phyloP scores from a whole-genome alignment of 177 flowering plant species.

The Vitis hybrid region DNA sequence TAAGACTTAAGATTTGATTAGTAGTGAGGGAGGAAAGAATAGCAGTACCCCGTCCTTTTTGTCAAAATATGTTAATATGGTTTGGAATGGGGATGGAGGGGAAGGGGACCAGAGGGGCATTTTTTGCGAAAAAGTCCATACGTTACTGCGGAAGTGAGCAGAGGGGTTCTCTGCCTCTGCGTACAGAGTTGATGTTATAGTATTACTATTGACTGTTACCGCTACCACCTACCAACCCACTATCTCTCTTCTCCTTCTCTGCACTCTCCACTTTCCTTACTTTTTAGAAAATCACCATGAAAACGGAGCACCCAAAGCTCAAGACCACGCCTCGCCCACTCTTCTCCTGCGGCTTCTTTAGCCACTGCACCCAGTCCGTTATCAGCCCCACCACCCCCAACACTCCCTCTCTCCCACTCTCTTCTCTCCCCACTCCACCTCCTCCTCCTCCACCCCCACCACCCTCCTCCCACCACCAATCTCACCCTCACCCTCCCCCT shows the following conservation, averaged over 20 bases:
- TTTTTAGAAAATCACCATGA: conserved; percentile 38
- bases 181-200: no score
- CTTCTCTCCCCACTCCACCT: conserved; percentile 20
- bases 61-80: no score
- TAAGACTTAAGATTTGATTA: no score
- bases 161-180: no score
- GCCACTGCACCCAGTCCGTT: conserved; percentile 71
- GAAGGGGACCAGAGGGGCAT: no score
- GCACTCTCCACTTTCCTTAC: background rate
- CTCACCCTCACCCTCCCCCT: conserved; percentile 18
- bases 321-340: conserved; percentile 64
- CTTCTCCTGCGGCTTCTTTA: conserved; percentile 80
- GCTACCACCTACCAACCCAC: no score
- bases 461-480: conserved; percentile 12
- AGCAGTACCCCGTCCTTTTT: no score
- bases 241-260: background rate
- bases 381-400: conserved; percentile 64
- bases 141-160: no score
- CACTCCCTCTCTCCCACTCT: conserved; percentile 37
- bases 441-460: conserved; percentile 19
- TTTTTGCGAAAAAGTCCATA: no score
- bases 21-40: no score
- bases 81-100: no score
- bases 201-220: no score
- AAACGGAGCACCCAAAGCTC: conserved; percentile 60